phyloP scores from a whole-genome alignment of 2,329 filamentous ascomycete species.

The Uncinocarpus reesii region DNA sequence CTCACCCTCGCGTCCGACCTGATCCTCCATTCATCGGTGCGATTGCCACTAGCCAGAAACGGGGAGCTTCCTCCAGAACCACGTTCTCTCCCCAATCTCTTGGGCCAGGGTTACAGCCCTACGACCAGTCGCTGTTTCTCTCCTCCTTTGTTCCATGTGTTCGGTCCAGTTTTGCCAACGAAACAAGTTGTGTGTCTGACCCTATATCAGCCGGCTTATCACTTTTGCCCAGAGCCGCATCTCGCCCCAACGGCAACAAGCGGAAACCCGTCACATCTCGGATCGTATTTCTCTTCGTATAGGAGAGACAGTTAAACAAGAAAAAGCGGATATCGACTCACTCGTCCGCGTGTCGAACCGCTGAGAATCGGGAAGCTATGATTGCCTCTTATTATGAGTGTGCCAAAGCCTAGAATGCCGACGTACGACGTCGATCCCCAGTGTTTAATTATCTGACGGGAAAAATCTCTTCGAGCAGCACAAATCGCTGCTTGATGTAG shows the following conservation, averaged over 20 bases:
- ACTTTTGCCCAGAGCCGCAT: not conserved
- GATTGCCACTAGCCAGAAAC: not conserved
- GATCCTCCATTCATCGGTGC: not conserved
- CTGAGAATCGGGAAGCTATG: not conserved
- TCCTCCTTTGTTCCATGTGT: not conserved
- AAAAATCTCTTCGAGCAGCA: not conserved
- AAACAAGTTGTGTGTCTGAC: not conserved
- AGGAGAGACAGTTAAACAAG: not conserved
- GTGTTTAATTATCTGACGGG: not conserved
- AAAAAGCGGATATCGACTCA: not conserved
- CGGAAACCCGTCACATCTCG: not conserved
- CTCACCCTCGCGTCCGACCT: not conserved
- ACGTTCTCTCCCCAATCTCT: not conserved
- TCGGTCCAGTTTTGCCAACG: too few relatives aligned
- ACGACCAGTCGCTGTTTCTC: not conserved
- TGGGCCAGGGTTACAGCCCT: not conserved
- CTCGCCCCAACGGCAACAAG: not conserved
- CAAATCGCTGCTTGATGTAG: not conserved
- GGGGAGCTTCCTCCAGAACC: not conserved
- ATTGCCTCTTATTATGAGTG: not conserved
- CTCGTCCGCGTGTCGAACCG: not conserved
- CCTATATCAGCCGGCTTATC: not conserved
- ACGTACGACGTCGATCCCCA: not conserved
- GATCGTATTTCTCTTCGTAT: slow-evolving; percentile 1
- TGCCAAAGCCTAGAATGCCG: not conserved